Evolutionary conservation across 2,329 filamentous ascomycete genomes (phyloP).

Genomic region (Podosphaera aphanis): DNA sequence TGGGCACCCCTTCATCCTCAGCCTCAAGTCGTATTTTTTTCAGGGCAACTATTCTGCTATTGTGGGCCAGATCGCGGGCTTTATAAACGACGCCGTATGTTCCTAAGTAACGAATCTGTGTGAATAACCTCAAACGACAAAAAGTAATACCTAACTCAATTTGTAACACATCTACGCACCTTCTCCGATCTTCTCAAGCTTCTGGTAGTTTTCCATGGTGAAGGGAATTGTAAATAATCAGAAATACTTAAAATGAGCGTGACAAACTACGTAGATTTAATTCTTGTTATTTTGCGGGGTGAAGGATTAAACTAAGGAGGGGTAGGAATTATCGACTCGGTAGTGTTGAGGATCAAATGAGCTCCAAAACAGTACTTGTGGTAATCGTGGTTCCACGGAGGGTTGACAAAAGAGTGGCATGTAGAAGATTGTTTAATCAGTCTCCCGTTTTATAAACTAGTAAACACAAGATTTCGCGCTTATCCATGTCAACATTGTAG

Average conservation of each 20-base stretch:
- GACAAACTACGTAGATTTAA: constrained; percentile 12
- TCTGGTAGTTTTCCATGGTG: constrained; percentile 84
- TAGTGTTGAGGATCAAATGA: constrained; percentile 4
- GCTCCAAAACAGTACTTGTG: background rate
- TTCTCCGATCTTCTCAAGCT: constrained; percentile 90
- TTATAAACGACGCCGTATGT: constrained; percentile 95
- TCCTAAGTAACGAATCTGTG: constrained; percentile 26
- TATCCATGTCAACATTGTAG: background rate
- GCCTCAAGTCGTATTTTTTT: constrained; percentile 93
- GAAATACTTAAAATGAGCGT: constrained; percentile 11
- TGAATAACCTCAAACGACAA: constrained; percentile 2
- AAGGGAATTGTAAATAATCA: constrained; percentile 4
- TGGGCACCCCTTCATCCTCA: constrained; percentile 82
- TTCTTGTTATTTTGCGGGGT: constrained; percentile 10
- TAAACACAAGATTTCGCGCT: background rate
- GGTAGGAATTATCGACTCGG: constrained; percentile 10
- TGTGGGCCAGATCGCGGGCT: constrained; percentile 60
- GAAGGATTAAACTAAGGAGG: constrained; percentile 13
- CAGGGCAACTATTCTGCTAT: constrained; percentile 67
- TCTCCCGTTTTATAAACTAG: background rate
- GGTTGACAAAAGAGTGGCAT: background rate
- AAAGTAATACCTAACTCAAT: constrained; percentile 1
- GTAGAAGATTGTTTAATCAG: background rate
- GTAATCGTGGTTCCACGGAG: background rate
- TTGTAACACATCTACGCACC: constrained; percentile 28